Conservation (phyloP, 345 rosid species). For the Eucalyptus sp. region DNA sequence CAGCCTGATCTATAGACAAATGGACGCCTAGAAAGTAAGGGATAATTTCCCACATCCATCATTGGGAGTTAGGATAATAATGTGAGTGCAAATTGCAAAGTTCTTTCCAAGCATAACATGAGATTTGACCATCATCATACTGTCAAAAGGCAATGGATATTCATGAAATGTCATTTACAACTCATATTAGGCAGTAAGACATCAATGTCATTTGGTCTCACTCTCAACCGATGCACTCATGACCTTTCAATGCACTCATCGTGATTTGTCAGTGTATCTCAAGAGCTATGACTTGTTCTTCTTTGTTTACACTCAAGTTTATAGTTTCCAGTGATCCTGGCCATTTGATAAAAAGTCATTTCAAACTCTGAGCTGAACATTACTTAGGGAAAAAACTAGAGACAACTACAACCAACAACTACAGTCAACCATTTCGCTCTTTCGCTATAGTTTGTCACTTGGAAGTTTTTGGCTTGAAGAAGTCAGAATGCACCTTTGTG, state of each 20-base stretch:
- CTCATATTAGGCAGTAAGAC: too few species aligned
- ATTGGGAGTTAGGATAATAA: background rate
- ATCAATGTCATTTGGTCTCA: background rate
- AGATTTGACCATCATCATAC: background rate
- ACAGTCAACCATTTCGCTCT: background rate
- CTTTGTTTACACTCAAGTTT: background rate
- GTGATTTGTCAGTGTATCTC: background rate
- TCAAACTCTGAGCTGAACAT: background rate
- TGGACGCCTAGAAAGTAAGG: background rate
- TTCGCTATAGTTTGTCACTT: background rate
- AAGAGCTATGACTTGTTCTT: background rate
- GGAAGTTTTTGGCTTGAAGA: background rate
- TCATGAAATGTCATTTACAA: too few species aligned
- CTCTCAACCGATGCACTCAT: background rate
- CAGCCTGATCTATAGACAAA: background rate
- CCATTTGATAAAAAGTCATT: background rate
- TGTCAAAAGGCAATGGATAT: background rate
- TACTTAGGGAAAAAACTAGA: background rate
- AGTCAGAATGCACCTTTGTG: background rate
- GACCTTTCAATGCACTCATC: background rate
- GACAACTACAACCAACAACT: background rate
- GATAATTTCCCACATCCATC: background rate
- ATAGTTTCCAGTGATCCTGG: background rate
- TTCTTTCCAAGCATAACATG: background rate
- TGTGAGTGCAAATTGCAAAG: background rate